A percentile compares a stretch with the other conserved stretches of the same genome.
Conservation (phyloP, 805 yeast genomes). For the Jamesozyma hellenica region DNA sequence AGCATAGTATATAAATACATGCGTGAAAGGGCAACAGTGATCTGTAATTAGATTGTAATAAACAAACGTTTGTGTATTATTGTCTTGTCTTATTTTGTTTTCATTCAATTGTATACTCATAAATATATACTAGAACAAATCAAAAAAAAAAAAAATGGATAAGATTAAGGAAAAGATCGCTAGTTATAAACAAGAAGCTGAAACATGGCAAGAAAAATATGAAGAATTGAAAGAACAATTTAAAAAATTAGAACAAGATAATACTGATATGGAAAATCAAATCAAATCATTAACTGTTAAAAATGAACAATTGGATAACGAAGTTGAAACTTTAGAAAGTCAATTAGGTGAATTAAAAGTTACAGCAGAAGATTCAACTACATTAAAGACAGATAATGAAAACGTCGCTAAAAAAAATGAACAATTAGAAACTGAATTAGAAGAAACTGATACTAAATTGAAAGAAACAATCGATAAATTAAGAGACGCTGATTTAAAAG, state of each 20-base stretch:
- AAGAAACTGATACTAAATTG: slow-evolving; percentile 76
- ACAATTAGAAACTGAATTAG: slow-evolving; percentile 74
- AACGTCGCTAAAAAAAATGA: slow-evolving; percentile 86
- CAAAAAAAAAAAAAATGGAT: slow-evolving; percentile 33
- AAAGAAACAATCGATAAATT: slow-evolving; percentile 88
- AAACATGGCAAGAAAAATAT: slow-evolving; percentile 93
- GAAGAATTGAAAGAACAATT: slow-evolving; percentile 74
- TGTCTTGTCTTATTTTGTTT: too few species aligned
- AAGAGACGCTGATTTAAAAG: slow-evolving; percentile 91
- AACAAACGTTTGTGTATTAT: too few species aligned
- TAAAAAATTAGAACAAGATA: slow-evolving; percentile 87
- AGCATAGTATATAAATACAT: too few species aligned
- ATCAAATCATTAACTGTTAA: slow-evolving; percentile 87
- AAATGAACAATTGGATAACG: slow-evolving; percentile 78
- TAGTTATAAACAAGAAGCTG: slow-evolving; percentile 88
- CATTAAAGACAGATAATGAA: slow-evolving; percentile 82
- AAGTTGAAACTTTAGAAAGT: slow-evolving; percentile 48
- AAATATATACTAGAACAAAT: too few species aligned
- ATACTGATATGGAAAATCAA: slow-evolving; percentile 86
- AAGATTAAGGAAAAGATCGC: slow-evolving; percentile 65
- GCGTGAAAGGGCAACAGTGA: too few species aligned
- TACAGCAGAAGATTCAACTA: slow-evolving; percentile 84
- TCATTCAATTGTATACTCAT: too few species aligned
- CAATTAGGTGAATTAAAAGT: slow-evolving; percentile 40
- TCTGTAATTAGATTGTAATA: too few species aligned